Conservation (phyloP, 2,329 filamentous ascomycete genomes). For the Pseudogymnoascus sp. region DNA sequence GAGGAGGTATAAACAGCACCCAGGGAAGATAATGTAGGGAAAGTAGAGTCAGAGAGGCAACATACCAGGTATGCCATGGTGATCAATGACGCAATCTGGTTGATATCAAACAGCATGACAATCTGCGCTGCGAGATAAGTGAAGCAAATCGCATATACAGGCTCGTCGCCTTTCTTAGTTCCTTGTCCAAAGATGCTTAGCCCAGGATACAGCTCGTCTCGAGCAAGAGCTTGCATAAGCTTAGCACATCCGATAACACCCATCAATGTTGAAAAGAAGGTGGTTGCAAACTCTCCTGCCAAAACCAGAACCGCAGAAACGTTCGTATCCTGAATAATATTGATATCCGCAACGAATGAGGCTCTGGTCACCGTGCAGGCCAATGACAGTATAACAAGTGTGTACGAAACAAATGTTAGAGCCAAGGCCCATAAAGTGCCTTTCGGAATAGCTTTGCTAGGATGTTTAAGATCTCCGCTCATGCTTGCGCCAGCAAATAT, state of each 20-base stretch:
- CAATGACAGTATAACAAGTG: conserved; percentile 71
- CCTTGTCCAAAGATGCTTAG: conserved; percentile 68
- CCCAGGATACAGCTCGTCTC: conserved; percentile 73
- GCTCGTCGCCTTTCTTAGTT: conserved; percentile 65
- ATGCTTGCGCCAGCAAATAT: conserved; percentile 74
- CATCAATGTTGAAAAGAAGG: conserved; percentile 82
- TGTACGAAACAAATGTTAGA: conserved; percentile 70
- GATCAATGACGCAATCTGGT: conserved; percentile 82
- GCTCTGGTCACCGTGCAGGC: conserved; percentile 67
- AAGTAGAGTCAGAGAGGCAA: background rate
- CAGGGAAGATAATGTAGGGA: background rate
- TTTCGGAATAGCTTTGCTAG: conserved; percentile 75
- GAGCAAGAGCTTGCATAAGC: conserved; percentile 73
- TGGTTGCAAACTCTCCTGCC: conserved; percentile 74
- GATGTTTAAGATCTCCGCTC: conserved; percentile 78
- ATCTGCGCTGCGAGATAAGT: conserved; percentile 72
- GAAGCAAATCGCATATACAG: conserved; percentile 66
- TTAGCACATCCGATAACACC: conserved; percentile 81
- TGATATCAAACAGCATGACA: conserved; percentile 75
- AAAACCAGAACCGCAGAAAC: conserved; percentile 68
- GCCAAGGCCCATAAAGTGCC: conserved; percentile 75
- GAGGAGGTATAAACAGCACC: background rate
- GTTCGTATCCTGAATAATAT: conserved; percentile 76
- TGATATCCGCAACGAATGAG: conserved; percentile 66
- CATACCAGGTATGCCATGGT: conserved; percentile 77